Conservation (phyloP, 305 asterid genomes). For the Fraxinus baroniana region DNA sequence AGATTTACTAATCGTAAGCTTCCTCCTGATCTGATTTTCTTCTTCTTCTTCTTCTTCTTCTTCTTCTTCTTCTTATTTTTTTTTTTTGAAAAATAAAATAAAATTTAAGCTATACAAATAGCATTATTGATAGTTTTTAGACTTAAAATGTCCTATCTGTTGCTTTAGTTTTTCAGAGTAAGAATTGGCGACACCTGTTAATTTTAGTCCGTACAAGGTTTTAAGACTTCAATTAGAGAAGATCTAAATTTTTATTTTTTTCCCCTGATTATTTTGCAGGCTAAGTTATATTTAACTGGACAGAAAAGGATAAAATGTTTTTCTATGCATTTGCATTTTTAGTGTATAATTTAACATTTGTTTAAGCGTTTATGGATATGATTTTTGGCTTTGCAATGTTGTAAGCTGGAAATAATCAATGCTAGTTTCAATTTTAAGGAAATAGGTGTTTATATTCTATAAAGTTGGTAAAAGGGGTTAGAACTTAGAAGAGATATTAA, state of each 20-base stretch:
- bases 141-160: neutral
- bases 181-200: neutral
- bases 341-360: neutral
- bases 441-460: neutral
- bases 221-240: neutral
- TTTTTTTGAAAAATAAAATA: too few relatives aligned
- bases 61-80: neutral
- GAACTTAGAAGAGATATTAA: neutral
- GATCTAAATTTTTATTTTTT: neutral
- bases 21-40: constrained; percentile 8
- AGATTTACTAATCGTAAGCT: constrained; percentile 37
- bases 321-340: neutral
- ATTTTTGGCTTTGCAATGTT: neutral
- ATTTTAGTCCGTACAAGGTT: neutral
- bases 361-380: neutral
- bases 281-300: neutral
- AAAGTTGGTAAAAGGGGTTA: neutral
- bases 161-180: neutral
- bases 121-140: neutral
- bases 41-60: neutral
- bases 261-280: neutral
- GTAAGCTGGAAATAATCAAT: neutral
- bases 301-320: neutral
- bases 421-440: neutral
- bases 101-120: too few relatives aligned